phyloP scores from a whole-genome alignment of 345 rosid species.

The Kandelia obovata region DNA sequence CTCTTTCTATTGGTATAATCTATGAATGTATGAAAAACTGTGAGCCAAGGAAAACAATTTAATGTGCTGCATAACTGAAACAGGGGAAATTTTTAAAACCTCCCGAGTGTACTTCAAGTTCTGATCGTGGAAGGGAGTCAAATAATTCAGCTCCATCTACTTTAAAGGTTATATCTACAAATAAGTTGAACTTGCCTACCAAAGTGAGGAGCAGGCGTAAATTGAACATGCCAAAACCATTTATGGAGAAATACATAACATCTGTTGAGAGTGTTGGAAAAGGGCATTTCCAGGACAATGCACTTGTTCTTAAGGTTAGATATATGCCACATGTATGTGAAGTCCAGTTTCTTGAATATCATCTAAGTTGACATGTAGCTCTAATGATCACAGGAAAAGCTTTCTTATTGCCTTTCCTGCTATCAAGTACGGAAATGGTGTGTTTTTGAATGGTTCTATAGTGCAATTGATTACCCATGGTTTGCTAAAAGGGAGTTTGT shows the following conservation, averaged over 20 bases:
- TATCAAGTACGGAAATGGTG: constrained; percentile 76
- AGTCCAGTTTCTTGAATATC: constrained; percentile 22
- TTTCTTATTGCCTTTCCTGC: constrained; percentile 58
- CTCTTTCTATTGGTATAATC: no score
- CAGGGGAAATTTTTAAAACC: constrained; percentile 48
- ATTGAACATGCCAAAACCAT: constrained; percentile 40
- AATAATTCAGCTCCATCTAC: constrained; percentile 45
- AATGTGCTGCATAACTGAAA: constrained; percentile 36
- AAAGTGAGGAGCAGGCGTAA: constrained; percentile 71
- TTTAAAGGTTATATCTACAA: constrained; percentile 27
- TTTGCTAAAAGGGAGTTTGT: constrained; percentile 95
- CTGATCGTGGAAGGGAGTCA: constrained; percentile 42
- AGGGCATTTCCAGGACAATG: constrained; percentile 32
- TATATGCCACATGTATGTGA: constrained; percentile 6
- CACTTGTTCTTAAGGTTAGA: constrained; percentile 40
- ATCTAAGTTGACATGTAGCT: constrained; percentile 20
- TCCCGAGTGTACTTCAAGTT: constrained; percentile 42
- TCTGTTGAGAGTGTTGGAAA: constrained; percentile 34
- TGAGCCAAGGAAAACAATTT: constrained; percentile 36
- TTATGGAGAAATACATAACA: constrained; percentile 31
- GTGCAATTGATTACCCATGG: constrained; percentile 97
- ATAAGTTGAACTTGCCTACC: constrained; percentile 54
- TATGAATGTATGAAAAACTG: constrained; percentile 35
- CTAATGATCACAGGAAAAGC: constrained; percentile 59
- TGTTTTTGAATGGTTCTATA: constrained; percentile 88